Percentiles rank a stretch among this genome's conserved stretches.
phyloP scores from a whole-genome alignment of 352 stramenopile species.

The Phytophthora citricola region DNA sequence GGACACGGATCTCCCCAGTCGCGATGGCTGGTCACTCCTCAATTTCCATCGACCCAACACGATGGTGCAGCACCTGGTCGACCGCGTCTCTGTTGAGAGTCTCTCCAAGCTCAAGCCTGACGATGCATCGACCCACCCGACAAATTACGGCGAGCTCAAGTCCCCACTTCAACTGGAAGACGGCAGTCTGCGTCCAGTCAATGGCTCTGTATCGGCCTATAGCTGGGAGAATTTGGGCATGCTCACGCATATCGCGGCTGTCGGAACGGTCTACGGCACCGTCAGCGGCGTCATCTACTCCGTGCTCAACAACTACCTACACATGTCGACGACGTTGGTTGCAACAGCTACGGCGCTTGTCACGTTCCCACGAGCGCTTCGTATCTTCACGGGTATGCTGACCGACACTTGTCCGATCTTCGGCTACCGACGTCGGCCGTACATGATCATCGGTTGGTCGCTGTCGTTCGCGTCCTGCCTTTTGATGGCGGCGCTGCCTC shows the following conservation, averaged over 20 bases:
- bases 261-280: conserved; percentile 48
- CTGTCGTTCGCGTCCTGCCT: conserved; percentile 44
- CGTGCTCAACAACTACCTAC: conserved; percentile 64
- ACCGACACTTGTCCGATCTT: conserved; percentile 79
- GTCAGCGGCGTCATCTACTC: conserved; percentile 52
- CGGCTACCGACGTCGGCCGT: conserved; percentile 79
- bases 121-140: conserved; percentile 7
- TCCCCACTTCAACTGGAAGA: conserved; percentile 23
- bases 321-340: conserved; percentile 54
- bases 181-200: conserved; percentile 24
- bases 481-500: conserved; percentile 47
- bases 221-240: conserved; percentile 48
- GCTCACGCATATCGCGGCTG: conserved; percentile 40
- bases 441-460: conserved; percentile 79
- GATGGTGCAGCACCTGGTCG: conserved; percentile 21
- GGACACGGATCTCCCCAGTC: neutral
- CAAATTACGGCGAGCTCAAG: conserved; percentile 34
- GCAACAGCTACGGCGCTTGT: conserved; percentile 51
- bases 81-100: conserved; percentile 34
- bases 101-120: conserved; percentile 14
- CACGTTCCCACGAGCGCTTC: conserved; percentile 49
- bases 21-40: conserved; percentile 5
- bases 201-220: conserved; percentile 30
- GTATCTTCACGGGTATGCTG: conserved; percentile 68
- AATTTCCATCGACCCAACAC: conserved; percentile 2